Evolutionary conservation across 225 moss, liverwort and hornwort genomes (phyloP).

Genomic region (Polytrichum formosum): DNA sequence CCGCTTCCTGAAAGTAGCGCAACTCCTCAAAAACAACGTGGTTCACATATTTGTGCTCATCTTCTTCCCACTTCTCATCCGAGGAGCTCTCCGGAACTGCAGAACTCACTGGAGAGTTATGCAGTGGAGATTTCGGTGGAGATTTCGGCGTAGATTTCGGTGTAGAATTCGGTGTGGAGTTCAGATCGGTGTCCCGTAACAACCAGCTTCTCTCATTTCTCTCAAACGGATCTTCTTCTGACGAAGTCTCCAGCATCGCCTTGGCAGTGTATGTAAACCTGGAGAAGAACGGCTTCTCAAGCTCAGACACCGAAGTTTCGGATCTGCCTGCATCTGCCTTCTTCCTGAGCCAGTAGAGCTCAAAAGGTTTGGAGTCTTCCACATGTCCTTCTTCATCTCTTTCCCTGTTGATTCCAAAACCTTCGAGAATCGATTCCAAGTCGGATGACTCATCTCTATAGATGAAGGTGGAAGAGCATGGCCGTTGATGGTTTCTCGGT

Average conservation of each 20-base stretch:
- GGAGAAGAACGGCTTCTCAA: constrained; percentile 23
- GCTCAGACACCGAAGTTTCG: not conserved
- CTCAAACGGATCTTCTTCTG: constrained; percentile 18
- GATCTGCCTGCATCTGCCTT: not conserved
- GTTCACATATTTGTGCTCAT: not conserved
- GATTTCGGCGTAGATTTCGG: not conserved
- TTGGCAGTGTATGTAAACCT: constrained; percentile 33
- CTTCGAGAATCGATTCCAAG: constrained; percentile 30
- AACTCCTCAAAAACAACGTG: constrained; percentile 18
- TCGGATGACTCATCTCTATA: constrained; percentile 52
- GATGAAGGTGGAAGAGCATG: constrained; percentile 11
- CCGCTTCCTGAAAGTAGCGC: constrained; percentile 23
- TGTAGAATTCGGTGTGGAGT: not conserved
- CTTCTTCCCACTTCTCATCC: not conserved
- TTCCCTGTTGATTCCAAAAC: not conserved
- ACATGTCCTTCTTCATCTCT: not conserved
- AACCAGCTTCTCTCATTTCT: not conserved
- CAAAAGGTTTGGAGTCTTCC: not conserved
- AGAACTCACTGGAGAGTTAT: no score
- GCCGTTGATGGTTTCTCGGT: not conserved
- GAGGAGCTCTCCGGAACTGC: not conserved
- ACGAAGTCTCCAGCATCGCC: constrained; percentile 30
- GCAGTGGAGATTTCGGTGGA: not conserved
- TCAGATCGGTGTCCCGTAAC: not conserved
- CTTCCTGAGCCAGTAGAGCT: not conserved